Conservation (phyloP, 2,329 filamentous ascomycete species). For the Iodosphaeria phyllophila region DNA sequence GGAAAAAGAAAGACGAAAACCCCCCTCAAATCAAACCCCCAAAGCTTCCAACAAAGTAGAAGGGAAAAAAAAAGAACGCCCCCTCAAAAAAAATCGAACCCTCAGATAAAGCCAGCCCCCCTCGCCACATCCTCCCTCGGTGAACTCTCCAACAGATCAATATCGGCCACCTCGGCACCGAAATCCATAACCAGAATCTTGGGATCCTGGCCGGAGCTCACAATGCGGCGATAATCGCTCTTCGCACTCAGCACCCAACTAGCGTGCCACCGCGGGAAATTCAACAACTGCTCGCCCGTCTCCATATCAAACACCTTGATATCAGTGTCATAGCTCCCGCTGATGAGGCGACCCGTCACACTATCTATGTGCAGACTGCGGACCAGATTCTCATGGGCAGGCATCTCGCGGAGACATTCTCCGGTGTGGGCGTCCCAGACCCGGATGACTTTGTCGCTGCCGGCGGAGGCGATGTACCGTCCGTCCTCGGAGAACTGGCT, state of each 20-base stretch:
- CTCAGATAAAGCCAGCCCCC: conserved; percentile 16
- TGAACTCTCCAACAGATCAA: conserved; percentile 36
- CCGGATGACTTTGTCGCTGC: conserved; percentile 89
- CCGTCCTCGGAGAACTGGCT: conserved; percentile 93
- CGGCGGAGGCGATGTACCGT: conserved; percentile 81
- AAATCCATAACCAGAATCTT: conserved; percentile 92
- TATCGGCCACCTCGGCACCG: conserved; percentile 39
- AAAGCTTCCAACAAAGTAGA: no score
- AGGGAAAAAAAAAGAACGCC: no score
- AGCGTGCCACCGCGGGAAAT: conserved; percentile 86
- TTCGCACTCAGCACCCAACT: conserved; percentile 96
- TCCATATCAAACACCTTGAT: conserved; percentile 89
- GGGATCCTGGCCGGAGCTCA: conserved; percentile 87
- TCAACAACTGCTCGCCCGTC: conserved; percentile 57
- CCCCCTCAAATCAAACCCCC: no score
- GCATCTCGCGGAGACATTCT: conserved; percentile 61
- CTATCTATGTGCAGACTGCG: conserved; percentile 82
- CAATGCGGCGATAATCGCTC: conserved; percentile 84
- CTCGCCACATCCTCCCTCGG: conserved; percentile 11
- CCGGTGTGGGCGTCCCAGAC: conserved; percentile 91
- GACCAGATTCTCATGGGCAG: conserved; percentile 71
- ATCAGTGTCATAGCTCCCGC: conserved; percentile 85
- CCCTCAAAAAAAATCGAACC: no score
- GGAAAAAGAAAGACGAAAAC: no score
- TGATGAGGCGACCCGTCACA: conserved; percentile 69